Evolutionary conservation across 2,329 filamentous ascomycete species (phyloP).

Genomic region (Teratosphaeria viscida): DNA sequence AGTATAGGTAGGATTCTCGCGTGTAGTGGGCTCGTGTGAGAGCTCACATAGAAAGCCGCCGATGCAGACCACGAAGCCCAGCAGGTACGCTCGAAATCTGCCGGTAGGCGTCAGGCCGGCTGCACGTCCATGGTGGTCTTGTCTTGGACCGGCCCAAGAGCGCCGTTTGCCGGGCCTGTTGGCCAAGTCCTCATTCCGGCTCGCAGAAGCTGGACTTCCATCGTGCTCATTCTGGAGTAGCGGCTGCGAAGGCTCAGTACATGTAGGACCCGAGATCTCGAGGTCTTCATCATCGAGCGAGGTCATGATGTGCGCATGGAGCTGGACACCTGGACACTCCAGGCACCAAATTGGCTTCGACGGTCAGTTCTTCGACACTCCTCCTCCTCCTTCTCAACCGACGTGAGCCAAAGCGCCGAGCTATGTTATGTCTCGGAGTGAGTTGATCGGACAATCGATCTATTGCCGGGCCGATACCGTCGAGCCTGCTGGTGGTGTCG

Average conservation of each 20-base stretch:
- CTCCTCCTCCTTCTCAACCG: background rate
- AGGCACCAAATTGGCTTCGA: background rate
- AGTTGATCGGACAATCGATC: background rate
- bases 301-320: background rate
- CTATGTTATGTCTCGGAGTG: background rate
- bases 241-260: background rate
- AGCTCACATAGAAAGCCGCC: constrained; percentile 37
- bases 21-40: background rate
- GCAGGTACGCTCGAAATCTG: constrained; percentile 40
- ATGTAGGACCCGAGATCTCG: background rate
- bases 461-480: background rate
- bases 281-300: background rate
- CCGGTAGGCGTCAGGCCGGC: constrained; percentile 16
- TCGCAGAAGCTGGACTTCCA: background rate
- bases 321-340: background rate
- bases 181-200: background rate
- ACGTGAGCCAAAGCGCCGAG: background rate
- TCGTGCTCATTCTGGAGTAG: background rate
- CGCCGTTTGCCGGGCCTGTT: background rate
- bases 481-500: background rate
- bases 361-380: background rate
- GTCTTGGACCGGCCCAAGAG: background rate
- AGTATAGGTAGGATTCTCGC: background rate
- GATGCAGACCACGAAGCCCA: constrained; percentile 42
- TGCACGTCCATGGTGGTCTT: background rate